These are phyloP conservation scores for Musa acuminata DNA, from an alignment of 176 grass and related monocot genomes.

Conservation along the genomic window DNA sequence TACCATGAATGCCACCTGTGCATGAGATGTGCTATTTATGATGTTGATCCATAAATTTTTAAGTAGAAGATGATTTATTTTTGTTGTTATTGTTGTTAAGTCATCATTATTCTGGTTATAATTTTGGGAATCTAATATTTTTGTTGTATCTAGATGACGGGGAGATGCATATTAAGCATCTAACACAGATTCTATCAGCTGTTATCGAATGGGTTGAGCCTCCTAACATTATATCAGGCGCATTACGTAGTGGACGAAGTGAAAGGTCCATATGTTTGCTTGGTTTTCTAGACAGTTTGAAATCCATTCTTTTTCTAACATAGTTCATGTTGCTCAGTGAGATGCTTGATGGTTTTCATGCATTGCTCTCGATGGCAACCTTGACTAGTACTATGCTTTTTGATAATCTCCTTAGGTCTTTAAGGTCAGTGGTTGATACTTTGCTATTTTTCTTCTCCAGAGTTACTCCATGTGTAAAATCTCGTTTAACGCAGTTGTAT, in stretches of 20 bases:
- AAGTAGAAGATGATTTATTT: not conserved
- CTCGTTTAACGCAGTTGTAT: slow-evolving; percentile 26
- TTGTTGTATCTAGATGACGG: slow-evolving; percentile 49
- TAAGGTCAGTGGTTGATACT: slow-evolving; percentile 45
- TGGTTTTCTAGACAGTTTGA: slow-evolving; percentile 13
- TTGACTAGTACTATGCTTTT: slow-evolving; percentile 64
- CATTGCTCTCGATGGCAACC: slow-evolving; percentile 81
- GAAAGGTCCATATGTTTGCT: slow-evolving; percentile 61
- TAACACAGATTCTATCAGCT: slow-evolving; percentile 77
- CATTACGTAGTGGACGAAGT: slow-evolving; percentile 60
- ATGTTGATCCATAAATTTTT: not conserved
- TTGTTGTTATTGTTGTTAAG: not conserved
- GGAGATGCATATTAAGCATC: slow-evolving; percentile 75
- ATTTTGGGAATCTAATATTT: slow-evolving; percentile 1
- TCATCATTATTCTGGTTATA: not conserved
- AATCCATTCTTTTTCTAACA: not conserved
- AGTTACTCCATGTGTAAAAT: not conserved
- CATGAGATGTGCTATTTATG: not conserved
- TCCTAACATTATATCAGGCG: slow-evolving; percentile 56
- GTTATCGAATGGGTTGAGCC: slow-evolving; percentile 79
- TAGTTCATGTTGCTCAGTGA: slow-evolving; percentile 42
- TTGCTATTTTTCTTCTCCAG: not conserved
- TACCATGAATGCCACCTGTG: too few species aligned
- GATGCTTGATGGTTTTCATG: slow-evolving; percentile 91
- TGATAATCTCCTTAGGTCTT: slow-evolving; percentile 73